Evolutionary conservation across 257 asterid genomes (phyloP).

Genomic region (Jasminum sambac): DNA sequence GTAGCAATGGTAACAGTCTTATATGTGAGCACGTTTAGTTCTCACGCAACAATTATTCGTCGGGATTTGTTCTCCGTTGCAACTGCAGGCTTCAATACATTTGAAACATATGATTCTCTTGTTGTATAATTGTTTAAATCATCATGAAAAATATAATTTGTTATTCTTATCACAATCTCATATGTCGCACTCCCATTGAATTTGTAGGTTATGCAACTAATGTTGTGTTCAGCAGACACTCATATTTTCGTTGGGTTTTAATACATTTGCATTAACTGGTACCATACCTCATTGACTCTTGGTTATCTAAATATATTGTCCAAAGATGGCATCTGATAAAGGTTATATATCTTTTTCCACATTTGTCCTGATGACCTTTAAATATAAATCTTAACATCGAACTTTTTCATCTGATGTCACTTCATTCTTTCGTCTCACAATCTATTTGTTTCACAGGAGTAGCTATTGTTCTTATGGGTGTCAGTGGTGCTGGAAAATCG

Average conservation of each 20-base stretch:
- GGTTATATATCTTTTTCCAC: constrained; percentile 22
- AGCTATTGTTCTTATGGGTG: constrained; percentile 81
- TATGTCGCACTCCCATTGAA: constrained; percentile 6
- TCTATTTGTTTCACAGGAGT: constrained; percentile 45
- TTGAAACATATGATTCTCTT: constrained; percentile 1
- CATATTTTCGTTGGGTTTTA: neutral
- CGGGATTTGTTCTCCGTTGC: neutral
- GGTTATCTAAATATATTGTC: neutral
- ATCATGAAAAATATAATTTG: neutral
- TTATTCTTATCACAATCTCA: constrained; percentile 5
- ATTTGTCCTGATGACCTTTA: neutral
- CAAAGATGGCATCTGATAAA: constrained; percentile 32
- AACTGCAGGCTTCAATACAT: neutral
- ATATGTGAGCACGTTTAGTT: neutral
- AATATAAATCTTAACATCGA: neutral
- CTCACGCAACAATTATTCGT: neutral
- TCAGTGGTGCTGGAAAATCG: constrained; percentile 90
- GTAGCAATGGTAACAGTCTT: neutral
- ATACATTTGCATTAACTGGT: neutral
- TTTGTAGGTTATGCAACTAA: constrained; percentile 23
- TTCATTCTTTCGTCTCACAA: constrained; percentile 12
- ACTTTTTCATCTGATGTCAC: neutral
- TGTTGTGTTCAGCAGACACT: neutral
- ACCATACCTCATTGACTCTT: constrained; percentile 6
- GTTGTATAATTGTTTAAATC: neutral